Evolutionary conservation across 768 basidiomycete species (phyloP).

Genomic region (Russula olivacea): DNA sequence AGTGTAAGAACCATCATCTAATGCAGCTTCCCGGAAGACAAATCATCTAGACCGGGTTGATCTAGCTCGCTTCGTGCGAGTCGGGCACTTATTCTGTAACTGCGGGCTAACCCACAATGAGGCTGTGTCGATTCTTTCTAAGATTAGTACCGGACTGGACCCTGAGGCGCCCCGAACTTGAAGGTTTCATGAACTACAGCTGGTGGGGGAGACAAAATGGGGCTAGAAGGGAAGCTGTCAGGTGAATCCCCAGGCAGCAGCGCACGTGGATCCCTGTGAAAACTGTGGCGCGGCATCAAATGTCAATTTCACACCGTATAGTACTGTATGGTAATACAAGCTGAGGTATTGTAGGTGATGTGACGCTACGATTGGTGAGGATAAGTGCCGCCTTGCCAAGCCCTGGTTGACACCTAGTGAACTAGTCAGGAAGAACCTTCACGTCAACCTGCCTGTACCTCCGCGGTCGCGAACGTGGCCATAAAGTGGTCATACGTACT

Average conservation of each 20-base stretch:
- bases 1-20: conserved; percentile 3
- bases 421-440: not conserved
- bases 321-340: no score
- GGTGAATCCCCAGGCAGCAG: not conserved
- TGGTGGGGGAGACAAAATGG: not conserved
- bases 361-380: no score
- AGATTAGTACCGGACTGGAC: not conserved
- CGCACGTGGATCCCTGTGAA: not conserved
- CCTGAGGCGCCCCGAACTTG: not conserved
- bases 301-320: not conserved
- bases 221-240: conserved; percentile 1
- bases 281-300: not conserved
- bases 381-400: not conserved
- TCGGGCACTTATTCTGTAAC: conserved; percentile 5
- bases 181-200: not conserved
- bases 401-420: not conserved
- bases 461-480: not conserved
- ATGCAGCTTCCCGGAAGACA: conserved; percentile 14
- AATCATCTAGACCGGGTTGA: conserved; percentile 1
- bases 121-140: not conserved
- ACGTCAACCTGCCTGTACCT: conserved; percentile 1
- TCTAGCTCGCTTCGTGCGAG: conserved; percentile 19
- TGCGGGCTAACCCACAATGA: conserved; percentile 3
- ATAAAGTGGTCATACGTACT: no score
- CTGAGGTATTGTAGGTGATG: not conserved